Base-by-base conservation (phyloP, 257 asterid species). In the Solanum pimpinellifolium region DNA sequence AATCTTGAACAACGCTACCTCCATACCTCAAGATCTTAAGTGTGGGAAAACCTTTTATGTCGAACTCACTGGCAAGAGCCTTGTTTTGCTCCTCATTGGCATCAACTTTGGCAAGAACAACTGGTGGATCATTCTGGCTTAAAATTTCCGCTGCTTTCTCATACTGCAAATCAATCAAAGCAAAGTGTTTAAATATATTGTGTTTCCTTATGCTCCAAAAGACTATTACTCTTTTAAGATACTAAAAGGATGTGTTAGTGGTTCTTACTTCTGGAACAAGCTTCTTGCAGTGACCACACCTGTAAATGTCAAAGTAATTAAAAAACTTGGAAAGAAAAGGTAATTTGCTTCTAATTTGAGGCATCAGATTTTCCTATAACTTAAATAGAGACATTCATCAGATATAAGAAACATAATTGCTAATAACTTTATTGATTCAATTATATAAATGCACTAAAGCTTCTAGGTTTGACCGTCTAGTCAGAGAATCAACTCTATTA, bases 141-240 rank as follows among this genome's bases (percentile, higher is more conserved):
- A 96, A 90, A 88, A 91, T 39, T 80, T 95, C 91, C 13, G 99
- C 99, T 77, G 99, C 99, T 91, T 94, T 96, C 93, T 95, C 99
- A 85, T 77, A 94, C 99, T 96, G 94, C 85, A 86, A 49, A 47
- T 62, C 44, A 16, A 49, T 35, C 62, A 78, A 65, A 70, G 44
- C 41, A 49, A 18, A 88, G 20, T 84, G 87, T 68, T 68, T 27
- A 42, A 42, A 52, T 27, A 20, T 25, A 77, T n/a, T 16, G 56
- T 31, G 18, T 42, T 15, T 49, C 14, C 42, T 41, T 46, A 70
- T 56, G 16, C 68, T 44, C 37, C 27, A 86, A 62, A 25, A 27
- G 69, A 12, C 42, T 10, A 47, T 47, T 65, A 56, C 33, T 42
- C 33, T 56, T 81, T 49, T 9, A 41, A 88, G 25, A 85, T 49